phyloP scores from a whole-genome alignment of 169 alveolate species.

The Perkinsus olseni region DNA sequence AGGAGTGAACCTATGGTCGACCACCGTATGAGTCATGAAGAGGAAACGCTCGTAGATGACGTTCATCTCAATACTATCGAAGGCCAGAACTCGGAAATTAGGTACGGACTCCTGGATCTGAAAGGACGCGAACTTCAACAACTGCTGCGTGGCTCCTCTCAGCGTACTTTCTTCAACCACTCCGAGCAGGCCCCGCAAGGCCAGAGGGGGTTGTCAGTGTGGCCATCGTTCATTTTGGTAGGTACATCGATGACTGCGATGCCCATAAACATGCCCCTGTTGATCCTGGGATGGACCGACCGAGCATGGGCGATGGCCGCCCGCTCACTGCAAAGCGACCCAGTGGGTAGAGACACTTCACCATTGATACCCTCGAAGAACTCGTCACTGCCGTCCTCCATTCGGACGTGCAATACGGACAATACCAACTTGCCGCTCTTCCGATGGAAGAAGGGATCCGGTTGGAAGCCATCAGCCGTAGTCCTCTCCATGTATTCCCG shows the following conservation, averaged over 20 bases:
- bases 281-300: background rate
- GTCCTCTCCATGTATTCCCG: background rate
- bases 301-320: background rate
- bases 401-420: background rate
- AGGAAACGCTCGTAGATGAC: background rate
- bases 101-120: background rate
- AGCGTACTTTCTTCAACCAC: background rate
- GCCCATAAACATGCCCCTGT: background rate
- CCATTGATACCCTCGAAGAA: background rate
- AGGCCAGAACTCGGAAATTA: background rate
- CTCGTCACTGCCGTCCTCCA: slow-evolving; percentile 4
- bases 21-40: background rate
- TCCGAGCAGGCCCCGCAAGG: background rate
- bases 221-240: background rate
- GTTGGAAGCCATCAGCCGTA: background rate
- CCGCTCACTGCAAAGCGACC: background rate
- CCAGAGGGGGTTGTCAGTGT: background rate
- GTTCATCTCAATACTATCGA: background rate
- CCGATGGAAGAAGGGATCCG: background rate
- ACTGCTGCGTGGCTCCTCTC: too few species aligned
- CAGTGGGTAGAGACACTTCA: background rate
- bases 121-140: too few species aligned
- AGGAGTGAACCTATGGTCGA: background rate
- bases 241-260: background rate
- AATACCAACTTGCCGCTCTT: background rate